Evolutionary conservation across 331 rosid species (phyloP).

Genomic region (Phaseolus coccineus): DNA sequence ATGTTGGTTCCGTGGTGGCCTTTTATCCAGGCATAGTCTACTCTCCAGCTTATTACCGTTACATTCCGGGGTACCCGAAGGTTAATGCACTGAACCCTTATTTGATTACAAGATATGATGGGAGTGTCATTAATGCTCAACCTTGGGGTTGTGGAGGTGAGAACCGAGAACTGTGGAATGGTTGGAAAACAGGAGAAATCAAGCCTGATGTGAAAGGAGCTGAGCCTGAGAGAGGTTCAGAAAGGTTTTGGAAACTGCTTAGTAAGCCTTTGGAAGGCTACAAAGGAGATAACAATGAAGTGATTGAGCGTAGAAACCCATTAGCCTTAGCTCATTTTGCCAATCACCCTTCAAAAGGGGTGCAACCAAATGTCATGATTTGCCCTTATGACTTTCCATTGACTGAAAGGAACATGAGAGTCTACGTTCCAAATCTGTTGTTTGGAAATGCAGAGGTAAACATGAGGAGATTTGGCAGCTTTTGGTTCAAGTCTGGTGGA

Average conservation of each 20-base stretch:
- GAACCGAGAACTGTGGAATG: conserved; percentile 67
- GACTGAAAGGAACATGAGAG: conserved; percentile 69
- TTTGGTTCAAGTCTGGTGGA: conserved; percentile 91
- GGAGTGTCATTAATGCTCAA: conserved; percentile 79
- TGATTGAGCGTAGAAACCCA: conserved; percentile 84
- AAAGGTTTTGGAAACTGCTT: conserved; percentile 70
- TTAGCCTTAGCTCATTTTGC: conserved; percentile 93
- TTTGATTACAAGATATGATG: conserved; percentile 91
- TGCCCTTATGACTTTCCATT: conserved; percentile 94
- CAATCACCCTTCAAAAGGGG: conserved; percentile 82
- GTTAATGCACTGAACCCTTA: conserved; percentile 76
- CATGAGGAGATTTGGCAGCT: conserved; percentile 80
- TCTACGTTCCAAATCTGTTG: conserved; percentile 73
- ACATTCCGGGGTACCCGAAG: conserved; percentile 91
- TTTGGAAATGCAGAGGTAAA: conserved; percentile 75
- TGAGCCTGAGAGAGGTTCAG: conserved; percentile 70
- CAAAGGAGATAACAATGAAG: conserved; percentile 47
- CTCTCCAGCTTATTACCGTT: conserved; percentile 83
- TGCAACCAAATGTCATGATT: conserved; percentile 86
- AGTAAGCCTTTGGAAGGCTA: conserved; percentile 81
- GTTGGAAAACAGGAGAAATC: conserved; percentile 45
- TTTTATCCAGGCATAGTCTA: conserved; percentile 87
- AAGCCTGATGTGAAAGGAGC: conserved; percentile 46
- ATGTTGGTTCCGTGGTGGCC: conserved; percentile 79
- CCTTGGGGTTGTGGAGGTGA: conserved; percentile 91